Conservation (phyloP, 495 filamentous ascomycete genomes). For the Lineolata rhizophorae region DNA sequence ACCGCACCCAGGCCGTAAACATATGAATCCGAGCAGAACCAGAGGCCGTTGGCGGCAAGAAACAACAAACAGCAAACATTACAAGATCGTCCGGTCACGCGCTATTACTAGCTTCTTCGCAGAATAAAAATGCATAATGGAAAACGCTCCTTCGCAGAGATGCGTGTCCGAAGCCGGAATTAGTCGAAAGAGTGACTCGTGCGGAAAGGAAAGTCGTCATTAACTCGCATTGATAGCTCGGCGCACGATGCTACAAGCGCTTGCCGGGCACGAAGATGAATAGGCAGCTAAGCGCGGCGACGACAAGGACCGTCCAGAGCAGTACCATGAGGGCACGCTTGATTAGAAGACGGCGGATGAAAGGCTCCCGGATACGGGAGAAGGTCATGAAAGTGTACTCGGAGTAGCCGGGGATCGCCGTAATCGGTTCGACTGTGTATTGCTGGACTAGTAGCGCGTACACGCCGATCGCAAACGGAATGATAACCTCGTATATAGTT, state of each 20-base stretch:
- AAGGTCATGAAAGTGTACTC: constrained; percentile 92
- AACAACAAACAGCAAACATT: no score
- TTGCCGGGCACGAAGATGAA: constrained; percentile 91
- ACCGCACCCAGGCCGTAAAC: no score
- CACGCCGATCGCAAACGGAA: constrained; percentile 80
- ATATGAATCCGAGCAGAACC: no score
- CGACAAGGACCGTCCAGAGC: constrained; percentile 45
- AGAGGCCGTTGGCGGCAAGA: no score
- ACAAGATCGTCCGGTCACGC: no score
- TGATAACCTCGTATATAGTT: constrained; percentile 44
- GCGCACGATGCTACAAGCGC: constrained; percentile 31
- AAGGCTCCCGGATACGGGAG: constrained; percentile 66
- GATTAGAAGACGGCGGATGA: constrained; percentile 59
- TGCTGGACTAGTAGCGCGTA: constrained; percentile 81
- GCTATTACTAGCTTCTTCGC: no score
- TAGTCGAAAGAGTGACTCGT: no score
- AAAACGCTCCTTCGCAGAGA: no score
- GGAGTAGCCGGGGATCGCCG: constrained; percentile 73
- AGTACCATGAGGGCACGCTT: constrained; percentile 65
- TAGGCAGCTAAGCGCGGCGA: constrained; percentile 51
- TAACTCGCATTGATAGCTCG: no score
- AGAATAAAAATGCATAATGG: no score
- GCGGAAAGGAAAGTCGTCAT: no score
- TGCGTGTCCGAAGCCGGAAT: no score
- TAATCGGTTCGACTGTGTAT: constrained; percentile 78